Percentiles rank a stretch among this genome's conserved stretches.
Conservation (phyloP, 2,329 filamentous ascomycete genomes). For the Penicillium sp. region DNA sequence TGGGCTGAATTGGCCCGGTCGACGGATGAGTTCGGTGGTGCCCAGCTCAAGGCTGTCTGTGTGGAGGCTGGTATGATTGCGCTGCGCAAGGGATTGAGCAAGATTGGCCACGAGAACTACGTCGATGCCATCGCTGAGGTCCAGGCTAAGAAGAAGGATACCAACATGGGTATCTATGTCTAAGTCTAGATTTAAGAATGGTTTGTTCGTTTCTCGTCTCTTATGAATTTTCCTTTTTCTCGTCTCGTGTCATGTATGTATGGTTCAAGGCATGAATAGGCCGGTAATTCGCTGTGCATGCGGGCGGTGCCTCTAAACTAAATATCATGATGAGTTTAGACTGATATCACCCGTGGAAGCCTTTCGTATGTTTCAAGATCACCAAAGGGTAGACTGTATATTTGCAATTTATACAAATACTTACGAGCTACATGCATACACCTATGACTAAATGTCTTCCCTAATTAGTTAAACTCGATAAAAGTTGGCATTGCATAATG, state of each 20-base stretch:
- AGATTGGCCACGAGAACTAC: conserved; percentile 97
- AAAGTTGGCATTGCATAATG: too few relatives aligned
- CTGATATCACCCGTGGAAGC: neutral
- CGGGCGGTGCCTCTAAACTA: conserved; percentile 10
- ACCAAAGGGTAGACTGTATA: too few relatives aligned
- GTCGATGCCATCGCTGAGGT: conserved; percentile 98
- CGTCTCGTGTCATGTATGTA: conserved; percentile 23
- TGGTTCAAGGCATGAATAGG: conserved; percentile 11
- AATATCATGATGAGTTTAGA: conserved; percentile 17
- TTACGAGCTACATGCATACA: too few relatives aligned
- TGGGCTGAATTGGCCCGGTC: conserved; percentile 94
- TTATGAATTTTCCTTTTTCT: conserved; percentile 10
- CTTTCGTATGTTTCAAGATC: neutral
- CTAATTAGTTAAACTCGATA: too few relatives aligned
- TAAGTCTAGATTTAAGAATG: conserved; percentile 18
- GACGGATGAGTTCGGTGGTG: conserved; percentile 97
- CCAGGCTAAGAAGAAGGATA: conserved; percentile 84
- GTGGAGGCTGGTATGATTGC: conserved; percentile 99
- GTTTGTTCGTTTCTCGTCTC: conserved; percentile 6
- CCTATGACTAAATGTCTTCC: too few relatives aligned
- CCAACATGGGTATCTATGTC: conserved; percentile 48
- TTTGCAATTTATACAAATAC: too few relatives aligned
- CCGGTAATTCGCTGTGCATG: conserved; percentile 23
- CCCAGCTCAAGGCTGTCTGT: conserved; percentile 96
- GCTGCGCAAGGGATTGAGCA: conserved; percentile 86